These are phyloP conservation scores for Fusarium temperatum DNA, from an alignment of 2,329 filamentous ascomycete genomes.

Conservation along the genomic window DNA sequence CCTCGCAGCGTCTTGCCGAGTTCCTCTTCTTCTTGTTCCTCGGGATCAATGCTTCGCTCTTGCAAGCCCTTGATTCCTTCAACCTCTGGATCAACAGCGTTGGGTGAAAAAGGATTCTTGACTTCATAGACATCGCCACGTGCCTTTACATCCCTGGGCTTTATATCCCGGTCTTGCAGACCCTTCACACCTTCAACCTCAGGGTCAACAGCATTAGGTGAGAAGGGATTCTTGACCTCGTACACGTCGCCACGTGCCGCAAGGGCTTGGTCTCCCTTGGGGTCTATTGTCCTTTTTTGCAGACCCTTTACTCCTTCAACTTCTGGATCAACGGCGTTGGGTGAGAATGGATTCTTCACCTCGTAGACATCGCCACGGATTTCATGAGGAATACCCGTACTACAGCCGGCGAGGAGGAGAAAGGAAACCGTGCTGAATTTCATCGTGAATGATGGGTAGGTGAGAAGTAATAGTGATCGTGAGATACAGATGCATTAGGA, in stretches of 20 bases:
- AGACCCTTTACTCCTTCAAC: not conserved
- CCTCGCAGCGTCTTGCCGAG: not conserved
- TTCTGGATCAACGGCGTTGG: not conserved
- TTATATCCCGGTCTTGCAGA: not conserved
- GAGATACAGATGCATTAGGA: not conserved
- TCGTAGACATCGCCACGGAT: conserved; percentile 5
- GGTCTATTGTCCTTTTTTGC: not conserved
- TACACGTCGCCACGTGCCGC: not conserved
- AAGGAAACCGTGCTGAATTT: conserved; percentile 36
- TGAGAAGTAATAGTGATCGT: not conserved
- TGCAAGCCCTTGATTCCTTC: not conserved
- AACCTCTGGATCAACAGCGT: conserved; percentile 4
- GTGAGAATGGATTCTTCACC: not conserved
- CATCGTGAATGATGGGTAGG: conserved; percentile 9
- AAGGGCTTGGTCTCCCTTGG: not conserved
- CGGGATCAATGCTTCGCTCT: not conserved
- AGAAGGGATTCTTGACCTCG: not conserved
- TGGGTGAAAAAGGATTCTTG: not conserved
- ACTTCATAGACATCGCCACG: not conserved
- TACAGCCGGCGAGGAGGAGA: conserved; percentile 25
- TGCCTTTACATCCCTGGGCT: not conserved
- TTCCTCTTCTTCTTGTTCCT: conserved; percentile 2
- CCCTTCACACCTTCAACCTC: conserved; percentile 7
- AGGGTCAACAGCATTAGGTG: not conserved
- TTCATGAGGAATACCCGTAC: conserved; percentile 25